These are phyloP conservation scores for Limonium bicolor DNA, from an alignment of 148 eudicot genomes.

Conservation along the genomic window DNA sequence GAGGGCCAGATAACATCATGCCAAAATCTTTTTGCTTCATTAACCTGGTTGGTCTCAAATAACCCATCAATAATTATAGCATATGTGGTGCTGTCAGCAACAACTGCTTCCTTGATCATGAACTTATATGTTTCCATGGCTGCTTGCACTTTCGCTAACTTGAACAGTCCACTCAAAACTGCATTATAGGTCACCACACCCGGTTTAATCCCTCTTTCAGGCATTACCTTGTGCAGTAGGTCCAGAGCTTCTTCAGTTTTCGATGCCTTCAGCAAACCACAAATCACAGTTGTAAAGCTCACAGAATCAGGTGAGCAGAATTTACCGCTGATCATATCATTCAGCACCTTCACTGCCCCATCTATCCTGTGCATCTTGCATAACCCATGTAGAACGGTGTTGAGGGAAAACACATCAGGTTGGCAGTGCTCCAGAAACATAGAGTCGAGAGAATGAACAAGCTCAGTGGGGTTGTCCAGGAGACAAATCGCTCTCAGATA, in stretches of 20 bases:
- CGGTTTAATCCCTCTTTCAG: slow-evolving; percentile 41
- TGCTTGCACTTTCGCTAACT: slow-evolving; percentile 24
- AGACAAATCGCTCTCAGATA: slow-evolving; percentile 61
- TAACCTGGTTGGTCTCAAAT: slow-evolving; percentile 31
- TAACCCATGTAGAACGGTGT: slow-evolving; percentile 64
- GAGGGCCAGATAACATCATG: slow-evolving; percentile 73
- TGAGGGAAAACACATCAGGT: slow-evolving; percentile 70
- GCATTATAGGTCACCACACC: slow-evolving; percentile 69
- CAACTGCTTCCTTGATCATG: slow-evolving; percentile 32
- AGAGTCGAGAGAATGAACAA: slow-evolving; percentile 43
- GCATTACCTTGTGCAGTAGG: slow-evolving; percentile 49
- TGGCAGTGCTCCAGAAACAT: slow-evolving; percentile 57
- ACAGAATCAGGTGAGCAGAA: slow-evolving; percentile 65
- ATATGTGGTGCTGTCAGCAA: slow-evolving; percentile 51
- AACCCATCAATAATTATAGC: slow-evolving; percentile 56
- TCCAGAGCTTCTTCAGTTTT: slow-evolving; percentile 35
- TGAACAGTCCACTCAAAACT: slow-evolving; percentile 50
- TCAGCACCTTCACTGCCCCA: slow-evolving; percentile 43
- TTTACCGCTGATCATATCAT: slow-evolving; percentile 67
- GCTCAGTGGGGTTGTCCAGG: slow-evolving; percentile 47
- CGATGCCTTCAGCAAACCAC: slow-evolving; percentile 45
- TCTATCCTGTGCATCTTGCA: slow-evolving; percentile 55
- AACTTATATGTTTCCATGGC: slow-evolving; percentile 41
- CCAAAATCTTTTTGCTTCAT: slow-evolving; percentile 65
- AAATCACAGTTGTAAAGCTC: slow-evolving; percentile 59